phyloP scores from a whole-genome alignment of 2,329 filamentous ascomycete species.

The Helotiales sp. region DNA sequence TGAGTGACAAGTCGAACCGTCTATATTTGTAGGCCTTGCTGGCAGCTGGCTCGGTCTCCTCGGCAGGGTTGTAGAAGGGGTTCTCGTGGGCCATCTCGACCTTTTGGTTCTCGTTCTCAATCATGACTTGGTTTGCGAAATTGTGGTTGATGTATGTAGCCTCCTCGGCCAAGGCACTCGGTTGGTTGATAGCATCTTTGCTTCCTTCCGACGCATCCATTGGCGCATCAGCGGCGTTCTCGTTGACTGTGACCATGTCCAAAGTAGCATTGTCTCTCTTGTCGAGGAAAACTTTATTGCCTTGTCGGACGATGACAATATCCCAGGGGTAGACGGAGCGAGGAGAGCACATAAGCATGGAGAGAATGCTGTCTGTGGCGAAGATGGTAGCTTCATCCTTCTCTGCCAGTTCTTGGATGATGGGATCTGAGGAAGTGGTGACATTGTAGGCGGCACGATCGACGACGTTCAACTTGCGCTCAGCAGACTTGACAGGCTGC shows the following conservation, averaged over 20 bases:
- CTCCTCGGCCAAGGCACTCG: constrained; percentile 90
- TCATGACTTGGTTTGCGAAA: constrained; percentile 94
- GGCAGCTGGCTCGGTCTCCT: constrained; percentile 91
- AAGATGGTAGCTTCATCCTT: constrained; percentile 97
- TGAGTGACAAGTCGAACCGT: constrained; percentile 92
- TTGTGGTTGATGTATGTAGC: constrained; percentile 99
- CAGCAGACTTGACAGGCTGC: constrained; percentile 83
- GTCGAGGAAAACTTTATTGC: constrained; percentile 97
- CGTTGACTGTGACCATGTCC: constrained; percentile 98
- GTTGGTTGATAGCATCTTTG: constrained; percentile 95
- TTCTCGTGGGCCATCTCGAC: constrained; percentile 86
- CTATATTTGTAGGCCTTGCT: constrained; percentile 99
- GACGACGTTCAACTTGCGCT: constrained; percentile 85
- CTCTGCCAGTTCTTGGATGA: constrained; percentile 96
- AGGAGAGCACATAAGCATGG: constrained; percentile 98
- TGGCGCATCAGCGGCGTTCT: constrained; percentile 95
- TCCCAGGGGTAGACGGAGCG: constrained; percentile 99
- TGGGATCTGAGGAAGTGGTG: constrained; percentile 91
- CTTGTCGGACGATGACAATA: constrained; percentile 89
- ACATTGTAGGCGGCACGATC: constrained; percentile 98
- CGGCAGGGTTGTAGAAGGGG: constrained; percentile 94
- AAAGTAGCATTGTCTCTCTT: constrained; percentile 95
- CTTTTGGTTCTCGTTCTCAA: constrained; percentile 79
- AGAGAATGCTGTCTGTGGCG: constrained; percentile 94
- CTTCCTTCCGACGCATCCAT: constrained; percentile 89